phyloP scores from a whole-genome alignment of 257 asterid species.

The Solanum pennellii region DNA sequence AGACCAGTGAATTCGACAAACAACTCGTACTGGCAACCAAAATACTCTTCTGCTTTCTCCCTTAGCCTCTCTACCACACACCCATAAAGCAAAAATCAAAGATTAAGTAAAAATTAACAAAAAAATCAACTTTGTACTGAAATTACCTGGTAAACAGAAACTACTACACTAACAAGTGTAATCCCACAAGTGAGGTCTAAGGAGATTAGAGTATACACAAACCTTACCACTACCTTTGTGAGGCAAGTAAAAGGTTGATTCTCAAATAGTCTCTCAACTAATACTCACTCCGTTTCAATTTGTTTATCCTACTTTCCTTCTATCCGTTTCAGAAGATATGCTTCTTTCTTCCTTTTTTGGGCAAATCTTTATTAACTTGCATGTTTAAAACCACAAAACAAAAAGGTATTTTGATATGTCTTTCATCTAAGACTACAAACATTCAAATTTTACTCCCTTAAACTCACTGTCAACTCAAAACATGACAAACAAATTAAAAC shows the following conservation, averaged over 20 bases:
- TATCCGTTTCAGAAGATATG: neutral
- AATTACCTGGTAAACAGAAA: neutral
- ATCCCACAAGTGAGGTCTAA: neutral
- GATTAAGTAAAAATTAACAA: neutral
- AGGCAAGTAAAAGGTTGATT: neutral
- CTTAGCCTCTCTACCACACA: constrained; percentile 45
- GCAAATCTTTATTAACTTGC: neutral
- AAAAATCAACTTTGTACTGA: neutral
- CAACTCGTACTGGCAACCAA: constrained; percentile 72
- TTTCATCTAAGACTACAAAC: neutral
- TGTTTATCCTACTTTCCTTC: neutral
- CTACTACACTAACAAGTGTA: neutral
- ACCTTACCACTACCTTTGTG: neutral
- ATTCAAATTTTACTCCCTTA: neutral
- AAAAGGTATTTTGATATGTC: neutral
- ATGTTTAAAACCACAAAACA: neutral
- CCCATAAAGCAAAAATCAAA: neutral
- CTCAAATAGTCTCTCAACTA: neutral
- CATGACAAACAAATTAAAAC: neutral
- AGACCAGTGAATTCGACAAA: constrained; percentile 89
- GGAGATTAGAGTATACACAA: neutral
- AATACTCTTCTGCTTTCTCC: constrained; percentile 75
- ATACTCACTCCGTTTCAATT: neutral
- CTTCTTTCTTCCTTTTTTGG: neutral
- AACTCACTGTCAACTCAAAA: neutral